Evolutionary conservation across 108 stramenopile genomes (phyloP).

Genomic region (Skeletonema potamos): DNA sequence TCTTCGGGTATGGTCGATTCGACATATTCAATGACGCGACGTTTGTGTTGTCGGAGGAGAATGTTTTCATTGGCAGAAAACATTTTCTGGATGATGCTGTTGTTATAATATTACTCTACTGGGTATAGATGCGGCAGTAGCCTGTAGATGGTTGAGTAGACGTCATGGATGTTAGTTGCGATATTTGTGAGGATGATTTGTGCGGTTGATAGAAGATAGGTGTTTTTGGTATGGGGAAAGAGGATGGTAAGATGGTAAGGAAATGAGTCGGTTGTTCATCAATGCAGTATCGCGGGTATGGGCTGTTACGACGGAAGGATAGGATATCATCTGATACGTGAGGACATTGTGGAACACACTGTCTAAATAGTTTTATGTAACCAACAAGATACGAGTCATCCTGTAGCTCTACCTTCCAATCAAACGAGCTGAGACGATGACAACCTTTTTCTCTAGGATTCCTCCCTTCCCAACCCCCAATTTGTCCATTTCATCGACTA

Average conservation of each 20-base stretch:
- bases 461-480: conserved; percentile 3
- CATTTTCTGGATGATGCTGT: conserved; percentile 18
- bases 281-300: no score
- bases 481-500: conserved; percentile 48
- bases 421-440: conserved; percentile 14
- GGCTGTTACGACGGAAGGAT: no score
- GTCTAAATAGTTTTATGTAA: no score
- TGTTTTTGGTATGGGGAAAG: background rate
- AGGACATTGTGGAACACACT: no score
- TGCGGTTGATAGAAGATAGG: no score
- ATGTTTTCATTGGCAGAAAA: conserved; percentile 92
- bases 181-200: background rate
- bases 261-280: background rate
- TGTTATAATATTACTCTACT: conserved; percentile 35
- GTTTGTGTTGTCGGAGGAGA: conserved; percentile 80
- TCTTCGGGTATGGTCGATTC: conserved; percentile 79
- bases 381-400: background rate
- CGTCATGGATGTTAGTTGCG: background rate
- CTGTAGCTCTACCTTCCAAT: background rate
- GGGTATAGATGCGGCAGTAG: no score
- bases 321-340: no score
- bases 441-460: conserved; percentile 3
- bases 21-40: conserved; percentile 68
- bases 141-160: background rate
- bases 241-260: background rate